A percentile compares a stretch with the other conserved stretches of the same genome.
Conservation (phyloP, 192 early-diverging fungal species). For the Backusella macrospora region DNA sequence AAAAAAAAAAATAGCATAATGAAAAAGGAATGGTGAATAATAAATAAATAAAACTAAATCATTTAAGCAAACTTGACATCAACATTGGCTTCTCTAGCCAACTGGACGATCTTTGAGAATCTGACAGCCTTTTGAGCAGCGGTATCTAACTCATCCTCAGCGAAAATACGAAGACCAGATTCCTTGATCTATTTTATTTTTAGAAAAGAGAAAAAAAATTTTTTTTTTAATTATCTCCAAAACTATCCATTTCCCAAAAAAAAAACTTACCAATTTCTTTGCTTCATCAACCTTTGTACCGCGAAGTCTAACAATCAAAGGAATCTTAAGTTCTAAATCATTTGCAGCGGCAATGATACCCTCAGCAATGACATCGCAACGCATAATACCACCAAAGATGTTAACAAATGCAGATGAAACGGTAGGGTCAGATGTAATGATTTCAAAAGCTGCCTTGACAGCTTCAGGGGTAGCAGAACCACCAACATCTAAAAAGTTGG, state of each 20-base stretch:
- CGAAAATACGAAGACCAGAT: conserved; percentile 90
- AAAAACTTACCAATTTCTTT: conserved; percentile 31
- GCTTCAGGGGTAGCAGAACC: conserved; percentile 95
- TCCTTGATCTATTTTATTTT: conserved; percentile 62
- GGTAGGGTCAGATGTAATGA: conserved; percentile 93
- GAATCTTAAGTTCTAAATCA: conserved; percentile 89
- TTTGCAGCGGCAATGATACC: conserved; percentile 96
- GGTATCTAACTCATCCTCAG: conserved; percentile 94
- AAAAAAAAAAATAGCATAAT: conserved; percentile 12
- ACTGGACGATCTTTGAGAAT: conserved; percentile 78
- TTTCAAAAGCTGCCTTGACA: conserved; percentile 99
- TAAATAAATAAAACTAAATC: conserved; percentile 6
- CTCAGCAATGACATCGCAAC: conserved; percentile 97
- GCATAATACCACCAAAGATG: conserved; percentile 99
- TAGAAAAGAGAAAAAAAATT: too few relatives aligned
- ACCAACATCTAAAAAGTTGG: conserved; percentile 99
- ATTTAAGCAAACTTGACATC: conserved; percentile 65
- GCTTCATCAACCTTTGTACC: conserved; percentile 63
- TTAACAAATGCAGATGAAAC: conserved; percentile 98
- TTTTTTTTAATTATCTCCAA: background rate
- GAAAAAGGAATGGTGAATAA: conserved; percentile 12
- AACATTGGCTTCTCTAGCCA: conserved; percentile 75
- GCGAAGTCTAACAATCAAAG: conserved; percentile 96
- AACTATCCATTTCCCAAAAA: background rate
- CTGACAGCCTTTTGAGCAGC: conserved; percentile 88